Base-by-base conservation (phyloP, 2,329 filamentous ascomycete species). In the Catunica adiposa region DNA sequence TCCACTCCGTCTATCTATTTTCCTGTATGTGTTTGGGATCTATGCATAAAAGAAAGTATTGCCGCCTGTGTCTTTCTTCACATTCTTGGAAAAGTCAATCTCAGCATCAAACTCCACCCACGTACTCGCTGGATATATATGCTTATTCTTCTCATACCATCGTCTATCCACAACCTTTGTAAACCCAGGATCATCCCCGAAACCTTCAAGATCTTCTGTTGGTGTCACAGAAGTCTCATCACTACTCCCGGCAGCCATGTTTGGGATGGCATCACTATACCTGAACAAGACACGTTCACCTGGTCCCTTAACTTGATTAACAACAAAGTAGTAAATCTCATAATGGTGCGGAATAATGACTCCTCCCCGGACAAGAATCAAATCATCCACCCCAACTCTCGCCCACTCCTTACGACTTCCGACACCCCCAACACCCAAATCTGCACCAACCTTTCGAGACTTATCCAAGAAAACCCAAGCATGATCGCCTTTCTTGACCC, bases 341-440 rank as follows among this genome's bases (percentile, higher is more conserved):
- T 94, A 96, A 68, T 98, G 92, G 88, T 97, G 92, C 58, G 92
- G 90, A 62, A 98, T 81, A 56, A 98, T 96, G 50, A 97, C 77
- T 56, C 89, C 86, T 14, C 88, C 89, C 64, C 88, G 77, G 6
- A 98, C 89, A 58, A 96, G 75, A 81, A 98, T 88, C 65, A 98
- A 69, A 70, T 98, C 92, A 66, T 98, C 92, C 3, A 98, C 90
- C 37, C 89, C 86, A 29, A 97, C 85, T 57, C 90, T 76, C 2
- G 90, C 90, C 92, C 92, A 98, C 64, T 92, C 86, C 59, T 84
- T 81, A 59, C 65, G 59, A 48, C 79, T 80, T 62, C 84, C 83
- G 56, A 77, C 73, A 61, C 75, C 81, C 52, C 82, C 84, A 1
- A 89, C 84, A 0, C 84, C 84, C 44, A 88, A 70, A 63, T 92